Evolutionary conservation across 2,329 filamentous ascomycete genomes (phyloP), one percentile per base, ranked within the genome.

Genomic region (Colletotrichum brevisporum): DNA sequence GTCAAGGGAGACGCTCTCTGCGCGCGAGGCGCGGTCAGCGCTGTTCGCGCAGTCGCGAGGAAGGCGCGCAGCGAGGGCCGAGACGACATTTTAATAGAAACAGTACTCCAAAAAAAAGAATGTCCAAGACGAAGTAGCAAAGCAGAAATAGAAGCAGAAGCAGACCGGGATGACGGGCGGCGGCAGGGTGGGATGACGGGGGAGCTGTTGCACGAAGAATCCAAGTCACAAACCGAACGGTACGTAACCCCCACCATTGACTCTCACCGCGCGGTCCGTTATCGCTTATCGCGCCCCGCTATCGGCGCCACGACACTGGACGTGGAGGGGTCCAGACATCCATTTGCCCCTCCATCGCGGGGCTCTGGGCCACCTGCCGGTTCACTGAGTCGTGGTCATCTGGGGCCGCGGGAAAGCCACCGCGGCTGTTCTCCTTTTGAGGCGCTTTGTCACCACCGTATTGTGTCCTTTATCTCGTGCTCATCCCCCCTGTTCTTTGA

Each of bases 1-100:
- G 86, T 89, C 62, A 91, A 73, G 2, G 88, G 87, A 4, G 75
- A 77, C 1, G 79, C 73, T 15, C 84, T 80, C 70, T 86, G 83
- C 5, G 82, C 74, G 1, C 82, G 78, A 2, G 85, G 82, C 5
- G 81, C 78, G 2, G 79, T 74, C 27, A 91, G 76, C 2, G 84
- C 83, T 12, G 78, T 78, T 62, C 83, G 83, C 21, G 88, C 88
- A 1, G 80, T 79, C 5, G 82, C 78, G 5, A 91, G 79, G 73
- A 90, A 91, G 18, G 81, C 77, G 41, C 80, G 76, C 43, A 90
- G 77, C 0, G 87, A 84, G 6, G 75, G 54, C 58, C 80, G 75
- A 1, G 75, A 71, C 15, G 79, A 51, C 78, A 81, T 80, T 43
- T 45, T 16, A 43, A 27, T 39, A 18, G 21, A 36, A 36, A 36